Base-by-base conservation (phyloP, 208 protist species). In the Trypanosoma lewisi region DNA sequence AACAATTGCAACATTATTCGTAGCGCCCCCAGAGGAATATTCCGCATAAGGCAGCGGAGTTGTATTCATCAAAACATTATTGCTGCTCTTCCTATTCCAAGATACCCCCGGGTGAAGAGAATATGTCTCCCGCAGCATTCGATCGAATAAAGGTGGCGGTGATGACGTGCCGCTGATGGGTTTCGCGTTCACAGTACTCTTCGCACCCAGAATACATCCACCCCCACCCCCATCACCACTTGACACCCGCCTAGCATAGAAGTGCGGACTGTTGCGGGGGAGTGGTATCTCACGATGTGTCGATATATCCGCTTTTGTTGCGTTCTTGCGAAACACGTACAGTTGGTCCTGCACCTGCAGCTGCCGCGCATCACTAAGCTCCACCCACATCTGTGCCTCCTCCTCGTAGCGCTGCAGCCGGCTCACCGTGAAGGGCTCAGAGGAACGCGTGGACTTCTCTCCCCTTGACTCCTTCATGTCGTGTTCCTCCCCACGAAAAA, bases 271-370 rank as follows among this genome's bases (percentile, higher is more conserved):
- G 21, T 39, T 63, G 14, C 81, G 78, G 23, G 86, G 86, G 8
- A 70, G 60, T 16, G 86, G 86, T n/a, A 93, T 70, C 50, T 93
- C 86, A 5, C 86, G 68, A 61, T 88, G 74, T 12, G 70, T 65
- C 4, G 86, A 87, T 36, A 93, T 93, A 67, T 93, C 86, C 8
- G 73, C 75, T 60, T 77, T 82, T 36, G 83, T 90, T 50, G 68
- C 80, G 70, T 89, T 81, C 61, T 83, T 87, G 57, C 87, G 81
- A 62, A 87, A 90, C 11, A 89, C 80, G 60, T 91, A 93, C 28
- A 93, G 65, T 69, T 93, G 87, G 58, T 93, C 87, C 68, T 89
- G 88, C 4, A 73, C 70, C 25, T 74, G 72, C 36, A 93, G 75
- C 53, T 69, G 28, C 14, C 70, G 63, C 16, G 69, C 67, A 31